Base-by-base conservation (phyloP, 495 filamentous ascomycete genomes). In the Xanthoparmelia taractica region DNA sequence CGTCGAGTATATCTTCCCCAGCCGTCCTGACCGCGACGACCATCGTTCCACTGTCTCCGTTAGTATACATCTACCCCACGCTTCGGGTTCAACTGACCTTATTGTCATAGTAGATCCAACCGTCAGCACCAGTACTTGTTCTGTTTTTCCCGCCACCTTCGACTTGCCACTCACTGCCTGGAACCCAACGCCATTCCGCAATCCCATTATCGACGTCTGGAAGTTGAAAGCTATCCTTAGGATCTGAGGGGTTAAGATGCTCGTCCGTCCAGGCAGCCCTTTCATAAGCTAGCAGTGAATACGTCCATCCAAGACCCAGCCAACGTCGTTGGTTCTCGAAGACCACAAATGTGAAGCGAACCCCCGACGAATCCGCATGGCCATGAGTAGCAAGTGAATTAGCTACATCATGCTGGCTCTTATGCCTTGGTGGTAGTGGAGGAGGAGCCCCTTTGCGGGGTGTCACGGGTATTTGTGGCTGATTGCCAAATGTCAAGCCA, bases 91-190 rank as follows among this genome's bases (percentile, higher is more conserved):
- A 3, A 72, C 78, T 27, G 74, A 93, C 91, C 85, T 96, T 97
- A 73, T 92, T 97, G 73, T 99, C 94, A 75, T 96, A 97, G 74
- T 94, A 99, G 52, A 96, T 88, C 94, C 94, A 99, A 4, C 94
- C 94, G 60, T 84, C 84, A 5, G 82, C 85, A 34, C 84, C 86
- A 27, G 65, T 72, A 56, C 57, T 74, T 52, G 66, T 80, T 74
- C 64, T 79, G 67, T 73, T 79, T 77, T 59, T 81, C 75, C 54
- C 87, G 4, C 81, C 85, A 20, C 91, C 91, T 68, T 97, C 95
- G 34, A 97, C 86, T 36, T 82, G 82, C 94, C 94, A 99, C 43
- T 90, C 84, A 64, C 88, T 87, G 0, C 85, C 86, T 45, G 87
- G 80, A 0, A 89, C 89, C 94, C 94, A 99, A 60, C 86, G 83